Percentiles rank a stretch among this genome's conserved stretches.
Conservation (phyloP, 2,329 filamentous ascomycete species). For the Ceratocystis colombiana region DNA sequence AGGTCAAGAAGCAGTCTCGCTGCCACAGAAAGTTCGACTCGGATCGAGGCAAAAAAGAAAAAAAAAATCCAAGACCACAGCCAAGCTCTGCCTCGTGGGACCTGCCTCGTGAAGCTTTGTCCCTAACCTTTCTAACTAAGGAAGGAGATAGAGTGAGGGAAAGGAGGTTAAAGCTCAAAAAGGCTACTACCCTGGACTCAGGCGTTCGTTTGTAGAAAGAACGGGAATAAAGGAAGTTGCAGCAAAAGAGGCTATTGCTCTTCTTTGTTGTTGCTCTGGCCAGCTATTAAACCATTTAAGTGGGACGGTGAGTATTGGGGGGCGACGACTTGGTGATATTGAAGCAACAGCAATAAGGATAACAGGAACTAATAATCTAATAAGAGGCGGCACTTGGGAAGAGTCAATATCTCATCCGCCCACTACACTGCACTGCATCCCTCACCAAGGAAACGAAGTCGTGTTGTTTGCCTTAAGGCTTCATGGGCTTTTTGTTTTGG, state of each 20-base stretch:
- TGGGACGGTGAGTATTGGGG: not conserved
- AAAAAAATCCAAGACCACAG: not conserved
- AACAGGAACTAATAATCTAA: not conserved
- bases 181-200: not conserved
- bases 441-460: constrained; percentile 11
- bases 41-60: not conserved
- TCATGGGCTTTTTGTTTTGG: not conserved
- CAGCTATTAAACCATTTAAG: constrained; percentile 6
- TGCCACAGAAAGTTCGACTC: not conserved
- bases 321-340: not conserved
- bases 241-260: constrained; percentile 5
- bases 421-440: not conserved
- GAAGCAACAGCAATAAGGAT: not conserved
- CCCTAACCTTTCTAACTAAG: not conserved
- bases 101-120: constrained; percentile 13
- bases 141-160: not conserved
- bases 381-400: not conserved
- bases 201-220: not conserved
- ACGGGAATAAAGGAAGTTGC: not conserved
- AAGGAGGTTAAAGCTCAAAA: not conserved
- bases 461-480: not conserved
- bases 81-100: constrained; percentile 12
- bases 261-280: constrained; percentile 5
- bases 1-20: constrained; percentile 1
- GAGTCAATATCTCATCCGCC: not conserved